Conservation (phyloP, 179 eudicot species). For the Spergularia azorica region DNA sequence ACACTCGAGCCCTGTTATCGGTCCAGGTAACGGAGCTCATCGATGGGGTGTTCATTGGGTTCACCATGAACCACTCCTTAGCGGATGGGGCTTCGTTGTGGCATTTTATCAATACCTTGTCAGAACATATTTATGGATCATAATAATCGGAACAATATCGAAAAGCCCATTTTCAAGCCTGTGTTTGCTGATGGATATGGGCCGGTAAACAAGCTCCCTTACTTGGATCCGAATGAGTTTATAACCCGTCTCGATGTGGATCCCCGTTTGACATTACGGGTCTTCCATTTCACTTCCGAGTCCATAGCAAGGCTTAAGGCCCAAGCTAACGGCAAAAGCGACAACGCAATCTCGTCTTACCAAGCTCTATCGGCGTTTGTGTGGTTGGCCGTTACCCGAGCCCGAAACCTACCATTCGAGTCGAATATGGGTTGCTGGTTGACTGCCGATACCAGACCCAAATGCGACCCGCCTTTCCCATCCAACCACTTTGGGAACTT, state of each 20-base stretch:
- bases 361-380: constrained; percentile 15
- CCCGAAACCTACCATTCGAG: not conserved
- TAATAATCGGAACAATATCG: not conserved
- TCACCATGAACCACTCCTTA: constrained; percentile 12
- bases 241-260: constrained; percentile 6
- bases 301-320: constrained; percentile 4
- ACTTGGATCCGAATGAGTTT: constrained; percentile 10
- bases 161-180: constrained; percentile 9
- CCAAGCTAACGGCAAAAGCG: not conserved
- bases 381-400: constrained; percentile 11
- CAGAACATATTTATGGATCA: constrained; percentile 2
- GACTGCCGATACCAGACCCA: constrained; percentile 14
- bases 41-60: constrained; percentile 21
- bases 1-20: constrained; percentile 1
- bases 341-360: not conserved
- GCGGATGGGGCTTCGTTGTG: constrained; percentile 14
- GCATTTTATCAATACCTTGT: constrained; percentile 2
- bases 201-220: constrained; percentile 13
- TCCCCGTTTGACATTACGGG: not conserved
- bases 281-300: constrained; percentile 1
- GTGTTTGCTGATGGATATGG: constrained; percentile 10
- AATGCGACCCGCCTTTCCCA: constrained; percentile 9
- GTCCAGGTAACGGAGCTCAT: constrained; percentile 19
- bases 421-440: constrained; percentile 10
- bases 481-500: constrained; percentile 1